Evolutionary conservation across 2,329 filamentous ascomycete genomes (phyloP).

Genomic region (Sporothrix brunneoviolacea): DNA sequence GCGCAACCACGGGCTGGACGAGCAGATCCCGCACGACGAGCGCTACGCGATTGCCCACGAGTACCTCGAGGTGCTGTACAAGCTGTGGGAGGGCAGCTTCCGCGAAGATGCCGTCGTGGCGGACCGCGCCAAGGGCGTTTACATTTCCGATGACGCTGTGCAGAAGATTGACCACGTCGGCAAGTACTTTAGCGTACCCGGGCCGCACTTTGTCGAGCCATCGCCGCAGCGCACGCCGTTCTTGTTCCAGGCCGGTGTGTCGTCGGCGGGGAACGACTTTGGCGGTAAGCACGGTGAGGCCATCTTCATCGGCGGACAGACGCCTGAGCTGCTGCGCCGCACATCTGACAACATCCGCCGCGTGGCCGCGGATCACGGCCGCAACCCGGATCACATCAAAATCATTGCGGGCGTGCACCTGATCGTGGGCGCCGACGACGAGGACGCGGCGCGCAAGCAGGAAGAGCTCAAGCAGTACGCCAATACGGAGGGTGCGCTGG

Average conservation of each 20-base stretch:
- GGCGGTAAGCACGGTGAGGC: constrained; percentile 20
- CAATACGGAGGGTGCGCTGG: constrained; percentile 20
- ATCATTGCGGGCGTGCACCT: constrained; percentile 17
- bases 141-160: neutral
- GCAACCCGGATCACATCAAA: constrained; percentile 17
- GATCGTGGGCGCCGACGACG: constrained; percentile 18
- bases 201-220: constrained; percentile 4
- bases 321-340: constrained; percentile 7
- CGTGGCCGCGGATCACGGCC: constrained; percentile 13
- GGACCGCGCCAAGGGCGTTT: neutral
- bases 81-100: constrained; percentile 16
- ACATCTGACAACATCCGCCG: constrained; percentile 13
- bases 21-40: constrained; percentile 19
- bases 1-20: constrained; percentile 12
- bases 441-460: constrained; percentile 18
- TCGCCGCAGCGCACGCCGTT: constrained; percentile 18
- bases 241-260: constrained; percentile 21
- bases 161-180: constrained; percentile 10
- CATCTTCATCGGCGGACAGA: constrained; percentile 19
- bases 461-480: constrained; percentile 14
- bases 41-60: constrained; percentile 20
- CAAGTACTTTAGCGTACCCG: constrained; percentile 1
- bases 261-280: constrained; percentile 19
- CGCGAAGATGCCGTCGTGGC: constrained; percentile 11
- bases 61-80: constrained; percentile 20